Conservation (phyloP, 129 eudicot genomes). For the Pulicaria dysenterica region DNA sequence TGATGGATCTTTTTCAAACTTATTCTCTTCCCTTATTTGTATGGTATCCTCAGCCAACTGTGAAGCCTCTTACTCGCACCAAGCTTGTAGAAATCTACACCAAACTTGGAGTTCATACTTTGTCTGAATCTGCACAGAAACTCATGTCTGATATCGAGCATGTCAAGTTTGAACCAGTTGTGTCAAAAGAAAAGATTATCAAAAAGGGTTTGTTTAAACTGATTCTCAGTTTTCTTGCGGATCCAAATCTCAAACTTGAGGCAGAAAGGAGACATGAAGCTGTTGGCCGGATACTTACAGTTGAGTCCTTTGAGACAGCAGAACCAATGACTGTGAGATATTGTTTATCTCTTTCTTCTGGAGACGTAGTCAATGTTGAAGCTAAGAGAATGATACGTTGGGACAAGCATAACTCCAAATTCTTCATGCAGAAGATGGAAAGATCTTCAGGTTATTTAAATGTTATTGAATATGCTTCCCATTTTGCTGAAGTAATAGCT, state of each 20-base stretch:
- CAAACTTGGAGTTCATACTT: slow-evolving; percentile 45
- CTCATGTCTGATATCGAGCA: slow-evolving; percentile 28
- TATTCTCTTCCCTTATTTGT: slow-evolving; percentile 39
- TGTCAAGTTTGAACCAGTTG: slow-evolving; percentile 15
- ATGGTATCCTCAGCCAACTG: slow-evolving; percentile 51
- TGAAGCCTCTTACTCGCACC: slow-evolving; percentile 22
- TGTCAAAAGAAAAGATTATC: slow-evolving; percentile 27
- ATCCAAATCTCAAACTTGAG: slow-evolving; percentile 33
- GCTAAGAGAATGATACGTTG: slow-evolving; percentile 49
- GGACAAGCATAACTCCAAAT: slow-evolving; percentile 47
- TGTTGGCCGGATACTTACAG: slow-evolving; percentile 34
- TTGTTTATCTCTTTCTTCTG: slow-evolving; percentile 35
- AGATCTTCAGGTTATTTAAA: slow-evolving; percentile 23
- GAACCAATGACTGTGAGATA: slow-evolving; percentile 39
- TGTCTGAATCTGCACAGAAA: slow-evolving; percentile 44
- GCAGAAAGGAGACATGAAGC: slow-evolving; percentile 37
- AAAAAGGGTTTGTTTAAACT: slow-evolving; percentile 46
- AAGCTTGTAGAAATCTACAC: slow-evolving; percentile 45
- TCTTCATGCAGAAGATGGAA: slow-evolving; percentile 44
- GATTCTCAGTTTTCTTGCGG: slow-evolving; percentile 51
- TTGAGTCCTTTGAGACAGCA: slow-evolving; percentile 38
- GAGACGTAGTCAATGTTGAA: slow-evolving; percentile 31
- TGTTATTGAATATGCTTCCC: slow-evolving; percentile 47
- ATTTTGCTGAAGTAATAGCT: slow-evolving; percentile 48
- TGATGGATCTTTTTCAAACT: slow-evolving; percentile 45